Evolutionary conservation across 805 yeast genomes (phyloP).

Genomic region (Candida ascalaphidarum): DNA sequence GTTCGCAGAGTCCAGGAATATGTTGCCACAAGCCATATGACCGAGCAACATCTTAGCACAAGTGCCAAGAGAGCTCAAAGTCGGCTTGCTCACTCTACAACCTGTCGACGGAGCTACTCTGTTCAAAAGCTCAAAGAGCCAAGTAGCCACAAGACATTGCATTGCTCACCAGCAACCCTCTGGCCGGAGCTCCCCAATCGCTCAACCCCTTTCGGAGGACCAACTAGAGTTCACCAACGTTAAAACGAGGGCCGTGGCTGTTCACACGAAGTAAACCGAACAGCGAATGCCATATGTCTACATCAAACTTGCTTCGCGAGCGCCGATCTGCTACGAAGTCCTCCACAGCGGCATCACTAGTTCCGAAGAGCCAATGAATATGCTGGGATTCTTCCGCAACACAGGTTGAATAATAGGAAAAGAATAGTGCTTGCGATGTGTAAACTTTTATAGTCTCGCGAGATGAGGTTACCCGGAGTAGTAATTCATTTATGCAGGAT

Average conservation of each 20-base stretch:
- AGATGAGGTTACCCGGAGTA: too few relatives aligned
- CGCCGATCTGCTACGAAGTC: slow-evolving; percentile 55
- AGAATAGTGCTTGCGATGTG: slow-evolving; percentile 2
- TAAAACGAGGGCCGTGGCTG: slow-evolving; percentile 9
- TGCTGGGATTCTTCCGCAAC: slow-evolving; percentile 39
- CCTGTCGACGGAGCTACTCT: slow-evolving; percentile 98
- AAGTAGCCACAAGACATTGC: slow-evolving; percentile 3
- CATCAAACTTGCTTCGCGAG: slow-evolving; percentile 55
- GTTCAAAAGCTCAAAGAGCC: slow-evolving; percentile 42
- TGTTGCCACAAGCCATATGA: slow-evolving; percentile 76
- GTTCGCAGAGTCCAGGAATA: slow-evolving; percentile 99
- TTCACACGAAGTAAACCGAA: too few relatives aligned
- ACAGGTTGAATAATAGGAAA: slow-evolving; percentile 39
- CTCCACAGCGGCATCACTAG: slow-evolving; percentile 21
- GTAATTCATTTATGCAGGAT: too few relatives aligned
- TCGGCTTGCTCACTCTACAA: slow-evolving; percentile 65
- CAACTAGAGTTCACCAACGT: slow-evolving; percentile 13
- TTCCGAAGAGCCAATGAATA: slow-evolving; percentile 20
- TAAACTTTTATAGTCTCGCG: slow-evolving; percentile 1
- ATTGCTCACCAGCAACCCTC: slow-evolving; percentile 12
- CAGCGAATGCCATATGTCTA: too few relatives aligned
- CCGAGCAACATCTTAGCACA: slow-evolving; percentile 49
- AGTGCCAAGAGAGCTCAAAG: slow-evolving; percentile 49
- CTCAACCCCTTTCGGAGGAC: slow-evolving; percentile 48
- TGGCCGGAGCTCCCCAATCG: slow-evolving; percentile 19